Base-by-base conservation (phyloP, 495 filamentous ascomycete species). In the Aspergillus indologenus region DNA sequence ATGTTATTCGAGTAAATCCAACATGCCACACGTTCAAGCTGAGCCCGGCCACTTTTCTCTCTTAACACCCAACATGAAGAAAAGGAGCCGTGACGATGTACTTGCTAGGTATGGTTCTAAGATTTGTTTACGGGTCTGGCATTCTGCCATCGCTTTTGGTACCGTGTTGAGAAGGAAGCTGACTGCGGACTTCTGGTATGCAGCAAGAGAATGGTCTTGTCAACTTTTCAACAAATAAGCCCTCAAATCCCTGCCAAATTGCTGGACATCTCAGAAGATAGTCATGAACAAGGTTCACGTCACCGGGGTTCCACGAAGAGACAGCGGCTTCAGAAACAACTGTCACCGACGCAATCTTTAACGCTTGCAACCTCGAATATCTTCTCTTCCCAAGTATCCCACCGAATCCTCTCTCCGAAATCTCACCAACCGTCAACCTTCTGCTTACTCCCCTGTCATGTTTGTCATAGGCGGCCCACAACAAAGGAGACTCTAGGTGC, bases 401-500 rank as follows among this genome's bases (percentile, higher is more conserved):
- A 19, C 69, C 72, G 0, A 53, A 66, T 9, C 50, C 64, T 21
- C 61, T 66, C 44, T 17, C 26, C 20, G 63, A 66, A 42, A 48
- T n/a, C 2, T 14, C 8, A 12, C 47, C 61, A 48, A 61, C 48
- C 21, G 21, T 68, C 71, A 29, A 58, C 67, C 7, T 65, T 69
- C 0, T 68, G 66, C 20, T 69, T 82, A 2, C 70, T 71, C 24
- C 76, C 78, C 1, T 83, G 81, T 40, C 77, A 83, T 62, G 75
- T 83, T 53, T 83, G 81, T 53, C 71, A 79, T 53, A 69, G 78
- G 20, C 73, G 71, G 52, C 81, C 81, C 2, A 79, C 75, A 6
- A 76, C 73, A 4, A 73, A 71, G 22, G 66, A 73, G 47, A 70
- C 81, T 24, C 68, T 83, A 2, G 77, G 82, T 54, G 73, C 77